Evolutionary conservation across 1,284 basidiomycete genomes (phyloP), one percentile per base, ranked within the genome.

Genomic region (Lentinula novae-zelandiae): DNA sequence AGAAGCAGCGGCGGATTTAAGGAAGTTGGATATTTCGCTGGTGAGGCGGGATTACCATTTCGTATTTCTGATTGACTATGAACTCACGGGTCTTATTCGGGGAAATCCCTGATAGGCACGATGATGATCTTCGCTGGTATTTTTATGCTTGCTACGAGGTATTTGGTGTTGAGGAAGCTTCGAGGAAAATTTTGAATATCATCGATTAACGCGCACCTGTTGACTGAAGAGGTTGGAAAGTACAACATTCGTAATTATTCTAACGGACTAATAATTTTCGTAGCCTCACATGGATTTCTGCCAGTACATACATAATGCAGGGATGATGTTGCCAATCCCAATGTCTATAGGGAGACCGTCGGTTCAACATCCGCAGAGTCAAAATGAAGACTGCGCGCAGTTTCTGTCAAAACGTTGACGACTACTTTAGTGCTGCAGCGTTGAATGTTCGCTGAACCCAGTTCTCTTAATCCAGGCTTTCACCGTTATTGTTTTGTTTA

Each of bases 11-110:
- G 72, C 5, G 68, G 69, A 2, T 81, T 72, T 64, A 67, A 69
- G 20, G 66, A 61, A n/a, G 78, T 79, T 1, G 79, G 79, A 1
- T 68, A 73, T 34, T 81, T 78, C 62, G 79, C 79, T 61, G 62
- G 62, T 51, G 27, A 40, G 67, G 63, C 36, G 12, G 12, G 36
- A 27, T 27, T 27, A 27, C 27, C 3, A 27, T 12, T 12, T 38
- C 12, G 36, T 38, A 38, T 38, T 9, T 38, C 8, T 8, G 12
- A 38, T 38, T 12, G 12, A 38, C 36, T 8, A 38, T 40, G 0
- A 34, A 17, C 40, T 40, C n/a, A 36, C 42, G n/a, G 31, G 9
- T 40, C 5, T 39, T 22, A n/a, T 55, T 56, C 38, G 36, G 15
- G 5, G 36, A 6, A 36, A 6, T 13, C 31, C 9, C 8, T 20